Evolutionary conservation across 371 early-diverging fungal genomes (phyloP), one percentile per base, ranked within the genome.

Genomic region (Mucor circinelloides): DNA sequence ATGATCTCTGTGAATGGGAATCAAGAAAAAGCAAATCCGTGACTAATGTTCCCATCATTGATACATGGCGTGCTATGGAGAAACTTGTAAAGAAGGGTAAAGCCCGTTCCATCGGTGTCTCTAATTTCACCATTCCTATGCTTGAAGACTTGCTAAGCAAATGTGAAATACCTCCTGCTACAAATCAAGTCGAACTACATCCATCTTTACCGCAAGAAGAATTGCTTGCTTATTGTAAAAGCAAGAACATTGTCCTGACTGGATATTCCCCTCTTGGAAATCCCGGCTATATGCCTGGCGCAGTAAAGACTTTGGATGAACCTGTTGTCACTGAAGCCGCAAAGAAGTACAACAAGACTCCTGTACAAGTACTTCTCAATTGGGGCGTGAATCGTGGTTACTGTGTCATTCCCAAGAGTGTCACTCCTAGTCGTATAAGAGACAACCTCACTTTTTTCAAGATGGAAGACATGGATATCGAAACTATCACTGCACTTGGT

Each of bases 51-150:
- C 77, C 81, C 30, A 58, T 89, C 42, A 74, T 81, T 58, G 86
- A 90, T 46, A 86, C 94, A 1, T 95, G 93, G 94, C 81, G 81
- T 57, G 91, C 82, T n/a, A 89, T 96, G 91, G 95, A 95, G 77
- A 69, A 78, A 12, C 76, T 89, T 7, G 72, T 84, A 13, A 76
- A 83, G 28, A 77, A 85, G 7, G 93, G 93, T 30, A 71, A 84
- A 40, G 84, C 82, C 36, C 82, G 78, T 52, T 82, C 85, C 19
- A 87, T 90, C 46, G 91, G 90, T 72, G 88, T 90, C 13, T 85
- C 87, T 52, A 90, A 90, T 74, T 89, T 85, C 57, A 77, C 87
- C 15, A 85, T 90, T 63, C 69, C 83, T 27, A 87, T 93, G 74
- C 74, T 95, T 4, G 85, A 90, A 64, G 86, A 90, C 42, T 70